These are phyloP conservation scores for Colletotrichum somersetense DNA, from an alignment of 2,329 filamentous ascomycete genomes.

Conservation along the genomic window DNA sequence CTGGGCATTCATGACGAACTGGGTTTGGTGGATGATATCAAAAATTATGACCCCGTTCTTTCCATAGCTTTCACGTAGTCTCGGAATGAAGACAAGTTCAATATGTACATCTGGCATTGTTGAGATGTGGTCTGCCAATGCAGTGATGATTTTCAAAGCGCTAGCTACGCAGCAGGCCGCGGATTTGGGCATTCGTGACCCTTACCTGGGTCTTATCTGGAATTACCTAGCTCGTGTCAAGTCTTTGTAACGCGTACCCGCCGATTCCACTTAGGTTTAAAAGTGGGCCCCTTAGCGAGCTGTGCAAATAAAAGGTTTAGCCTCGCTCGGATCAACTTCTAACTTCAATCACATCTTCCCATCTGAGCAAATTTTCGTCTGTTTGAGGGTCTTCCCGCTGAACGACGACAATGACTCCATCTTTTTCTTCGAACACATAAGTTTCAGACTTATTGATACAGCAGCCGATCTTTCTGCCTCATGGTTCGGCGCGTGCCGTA, in stretches of 20 bases:
- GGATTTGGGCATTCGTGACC: neutral
- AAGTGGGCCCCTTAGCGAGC: conserved; percentile 37
- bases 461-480: neutral
- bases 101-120: conserved; percentile 11
- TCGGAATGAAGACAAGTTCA: conserved; percentile 42
- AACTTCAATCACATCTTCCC: conserved; percentile 3
- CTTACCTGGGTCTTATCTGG: neutral
- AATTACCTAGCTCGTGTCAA: neutral
- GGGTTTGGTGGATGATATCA: conserved; percentile 51
- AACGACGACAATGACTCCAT: conserved; percentile 38
- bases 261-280: conserved; percentile 38
- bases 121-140: neutral
- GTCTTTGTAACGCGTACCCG: neutral
- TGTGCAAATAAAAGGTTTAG: conserved; percentile 37
- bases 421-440: conserved; percentile 10
- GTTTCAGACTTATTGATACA: conserved; percentile 39
- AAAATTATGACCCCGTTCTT: conserved; percentile 46
- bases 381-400: conserved; percentile 30
- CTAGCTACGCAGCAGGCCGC: no score
- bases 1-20: conserved; percentile 57
- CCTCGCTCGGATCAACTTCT: conserved; percentile 16
- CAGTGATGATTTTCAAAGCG: neutral
- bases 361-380: conserved; percentile 20
- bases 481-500: conserved; percentile 13
- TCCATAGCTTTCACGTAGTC: conserved; percentile 42